Evolutionary conservation across 345 rosid species (phyloP).

Genomic region (Carallia brachiata): DNA sequence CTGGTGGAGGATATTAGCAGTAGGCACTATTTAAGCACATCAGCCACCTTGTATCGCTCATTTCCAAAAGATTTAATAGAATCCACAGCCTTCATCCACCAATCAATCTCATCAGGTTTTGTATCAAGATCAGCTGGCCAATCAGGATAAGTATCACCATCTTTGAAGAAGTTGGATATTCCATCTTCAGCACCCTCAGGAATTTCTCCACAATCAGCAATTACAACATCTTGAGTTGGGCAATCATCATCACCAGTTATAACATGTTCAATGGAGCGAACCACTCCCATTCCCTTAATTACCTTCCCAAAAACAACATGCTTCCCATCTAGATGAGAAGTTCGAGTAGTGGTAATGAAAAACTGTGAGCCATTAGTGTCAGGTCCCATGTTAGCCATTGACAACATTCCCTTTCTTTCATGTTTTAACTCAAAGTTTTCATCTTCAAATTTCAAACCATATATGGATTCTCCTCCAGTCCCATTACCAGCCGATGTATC

Average conservation of each 20-base stretch:
- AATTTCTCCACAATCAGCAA: conserved; percentile 25
- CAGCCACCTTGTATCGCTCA: conserved; percentile 59
- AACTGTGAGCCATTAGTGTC: conserved; percentile 26
- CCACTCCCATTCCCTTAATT: conserved; percentile 25
- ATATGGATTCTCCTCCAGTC: conserved; percentile 25
- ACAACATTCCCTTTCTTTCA: conserved; percentile 24
- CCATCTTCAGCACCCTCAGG: conserved; percentile 27
- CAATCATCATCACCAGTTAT: conserved; percentile 11
- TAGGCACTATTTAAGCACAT: background rate
- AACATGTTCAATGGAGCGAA: conserved; percentile 24
- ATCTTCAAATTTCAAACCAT: conserved; percentile 26
- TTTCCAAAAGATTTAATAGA: conserved; percentile 67
- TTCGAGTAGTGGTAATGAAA: conserved; percentile 26
- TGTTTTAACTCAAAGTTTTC: conserved; percentile 28
- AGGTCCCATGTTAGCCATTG: conserved; percentile 27
- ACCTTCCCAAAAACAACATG: conserved; percentile 29
- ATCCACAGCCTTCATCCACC: conserved; percentile 88
- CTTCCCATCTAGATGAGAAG: conserved; percentile 28
- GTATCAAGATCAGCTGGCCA: conserved; percentile 22
- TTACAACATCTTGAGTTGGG: conserved; percentile 14
- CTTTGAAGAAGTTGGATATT: conserved; percentile 21
- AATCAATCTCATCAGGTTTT: conserved; percentile 49
- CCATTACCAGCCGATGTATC: conserved; percentile 25
- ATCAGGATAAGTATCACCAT: conserved; percentile 25
- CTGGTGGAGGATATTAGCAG: background rate